Evolutionary conservation across 331 rosid genomes (phyloP), one percentile per base, ranked within the genome.

Genomic region (Phaseolus coccineus): DNA sequence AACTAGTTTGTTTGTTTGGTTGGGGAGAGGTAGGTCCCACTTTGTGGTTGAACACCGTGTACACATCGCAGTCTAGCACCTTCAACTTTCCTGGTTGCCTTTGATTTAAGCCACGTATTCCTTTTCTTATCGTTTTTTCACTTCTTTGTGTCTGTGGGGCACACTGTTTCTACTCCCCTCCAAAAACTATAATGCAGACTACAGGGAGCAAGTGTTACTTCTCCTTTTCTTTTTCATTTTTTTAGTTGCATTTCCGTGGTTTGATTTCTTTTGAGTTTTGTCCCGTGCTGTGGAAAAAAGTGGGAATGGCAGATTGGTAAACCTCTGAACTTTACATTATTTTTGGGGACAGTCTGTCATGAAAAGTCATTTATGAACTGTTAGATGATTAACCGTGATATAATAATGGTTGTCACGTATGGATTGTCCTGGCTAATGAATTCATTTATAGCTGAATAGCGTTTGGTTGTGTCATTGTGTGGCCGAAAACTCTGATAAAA

Each of bases 401-500:
- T 19, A 62, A 52, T 73, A 66, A 77, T 81, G 61, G 61, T 71
- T 77, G 76, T 81, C 70, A 58, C 69, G 74, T 65, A 46, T 64
- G 9, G n/a, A 19, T 16, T 30, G 42, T 55, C 52, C 5, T 22
- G 5, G 64, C 69, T 50, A 66, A 52, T 39, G 42, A 67, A 72
- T 57, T 77, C 84, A 57, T 82, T 59, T 39, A 75, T 55, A 69
- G 66, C 30, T 31, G 46, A 55, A 55, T 66, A 46, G 67, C 53
- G 50, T 77, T 67, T 61, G 64, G 39, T 80, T 66, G 35, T 64
- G 77, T 53, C 67, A 80, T 74, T 71, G 8, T 77, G 81, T 51
- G 83, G 86, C 83, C 39, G 51, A 82, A 80, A 85, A 78, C 67
- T 87, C 70, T 50, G 82, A 65, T 79, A 68, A 31, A 56, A 71